phyloP scores from a whole-genome alignment of 352 stramenopile species.

The Phytopythium kandeliae region DNA sequence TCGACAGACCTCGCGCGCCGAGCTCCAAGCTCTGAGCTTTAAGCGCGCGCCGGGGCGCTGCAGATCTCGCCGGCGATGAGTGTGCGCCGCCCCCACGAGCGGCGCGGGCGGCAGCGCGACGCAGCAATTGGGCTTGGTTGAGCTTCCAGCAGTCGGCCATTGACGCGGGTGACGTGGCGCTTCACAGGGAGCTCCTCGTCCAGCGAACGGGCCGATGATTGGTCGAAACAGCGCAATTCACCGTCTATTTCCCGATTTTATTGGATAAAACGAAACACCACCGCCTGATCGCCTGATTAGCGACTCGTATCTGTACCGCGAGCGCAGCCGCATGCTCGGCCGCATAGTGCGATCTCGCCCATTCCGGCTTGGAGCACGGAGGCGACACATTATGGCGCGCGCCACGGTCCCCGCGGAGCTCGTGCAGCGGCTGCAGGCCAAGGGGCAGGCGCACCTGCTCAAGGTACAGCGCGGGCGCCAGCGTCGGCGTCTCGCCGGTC shows the following conservation, averaged over 20 bases:
- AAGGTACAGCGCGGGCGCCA: slow-evolving; percentile 23
- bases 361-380: neutral
- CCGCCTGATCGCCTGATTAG: too few relatives aligned
- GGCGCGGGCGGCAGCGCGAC: too few relatives aligned
- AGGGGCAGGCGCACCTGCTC: slow-evolving; percentile 66
- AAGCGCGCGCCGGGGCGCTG: too few relatives aligned
- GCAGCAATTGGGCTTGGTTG: too few relatives aligned
- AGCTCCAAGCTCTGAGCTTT: neutral
- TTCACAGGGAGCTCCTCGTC: too few relatives aligned
- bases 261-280: neutral
- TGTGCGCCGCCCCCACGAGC: too few relatives aligned
- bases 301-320: too few relatives aligned
- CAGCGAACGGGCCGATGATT: too few relatives aligned
- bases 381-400: slow-evolving; percentile 8
- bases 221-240: neutral
- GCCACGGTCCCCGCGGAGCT: slow-evolving; percentile 19
- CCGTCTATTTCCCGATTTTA: neutral
- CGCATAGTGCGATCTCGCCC: neutral
- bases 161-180: neutral
- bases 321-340: neutral
- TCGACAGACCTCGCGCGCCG: neutral
- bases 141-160: too few relatives aligned
- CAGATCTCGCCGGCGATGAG: too few relatives aligned
- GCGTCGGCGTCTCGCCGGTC: neutral
- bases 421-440: slow-evolving; percentile 22